A percentile compares a stretch with the other conserved stretches of the same genome.
These are phyloP conservation scores for Clavispora asparagi DNA, from an alignment of 805 yeast genomes.

Conservation along the genomic window DNA sequence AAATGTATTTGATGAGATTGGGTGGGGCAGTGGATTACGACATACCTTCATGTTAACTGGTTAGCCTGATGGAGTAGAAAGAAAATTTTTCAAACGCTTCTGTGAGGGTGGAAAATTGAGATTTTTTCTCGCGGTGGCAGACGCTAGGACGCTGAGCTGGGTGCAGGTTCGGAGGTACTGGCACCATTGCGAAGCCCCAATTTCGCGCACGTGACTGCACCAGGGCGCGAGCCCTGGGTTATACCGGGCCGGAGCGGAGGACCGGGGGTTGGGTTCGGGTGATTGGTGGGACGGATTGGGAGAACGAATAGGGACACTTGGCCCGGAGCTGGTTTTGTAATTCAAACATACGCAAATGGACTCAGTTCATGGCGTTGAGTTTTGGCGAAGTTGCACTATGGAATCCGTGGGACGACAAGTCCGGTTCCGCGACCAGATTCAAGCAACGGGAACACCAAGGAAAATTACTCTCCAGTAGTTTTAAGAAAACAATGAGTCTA, in stretches of 20 bases:
- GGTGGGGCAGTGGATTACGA: constrained; percentile 6
- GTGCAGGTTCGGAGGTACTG: constrained; percentile 1
- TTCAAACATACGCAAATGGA: no score
- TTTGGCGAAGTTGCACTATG: no score
- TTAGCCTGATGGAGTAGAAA: constrained; percentile 25
- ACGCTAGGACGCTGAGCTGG: not conserved
- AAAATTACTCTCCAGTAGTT: no score
- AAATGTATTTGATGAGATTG: not conserved
- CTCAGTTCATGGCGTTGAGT: no score
- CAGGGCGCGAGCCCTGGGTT: constrained; percentile 13
- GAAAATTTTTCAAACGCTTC: constrained; percentile 16
- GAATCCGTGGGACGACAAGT: no score
- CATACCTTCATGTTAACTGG: constrained; percentile 43
- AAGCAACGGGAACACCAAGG: no score
- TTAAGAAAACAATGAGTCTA: no score
- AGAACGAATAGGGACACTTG: no score
- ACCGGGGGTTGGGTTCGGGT: not conserved
- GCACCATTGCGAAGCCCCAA: not conserved
- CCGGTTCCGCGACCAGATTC: no score
- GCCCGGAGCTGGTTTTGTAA: no score
- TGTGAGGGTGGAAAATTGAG: constrained; percentile 6
- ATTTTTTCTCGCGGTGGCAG: constrained; percentile 10
- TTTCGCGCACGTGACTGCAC: constrained; percentile 7
- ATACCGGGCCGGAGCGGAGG: no score
- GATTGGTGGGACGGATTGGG: not conserved